These are phyloP conservation scores for Chlorophyllum brunneum DNA, from an alignment of 768 basidiomycete genomes.

Conservation along the genomic window DNA sequence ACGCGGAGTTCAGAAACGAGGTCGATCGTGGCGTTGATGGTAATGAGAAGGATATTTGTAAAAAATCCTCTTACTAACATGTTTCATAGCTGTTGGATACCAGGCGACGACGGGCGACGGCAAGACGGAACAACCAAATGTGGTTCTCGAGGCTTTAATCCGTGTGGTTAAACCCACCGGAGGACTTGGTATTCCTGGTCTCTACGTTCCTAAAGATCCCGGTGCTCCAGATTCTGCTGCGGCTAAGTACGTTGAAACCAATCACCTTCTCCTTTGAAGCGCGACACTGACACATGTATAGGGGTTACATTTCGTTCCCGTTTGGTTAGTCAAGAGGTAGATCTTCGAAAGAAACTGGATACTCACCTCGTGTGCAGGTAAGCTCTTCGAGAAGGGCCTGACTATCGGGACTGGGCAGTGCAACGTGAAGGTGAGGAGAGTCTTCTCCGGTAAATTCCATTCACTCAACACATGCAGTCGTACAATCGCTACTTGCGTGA, in stretches of 20 bases:
- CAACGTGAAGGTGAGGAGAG: constrained; percentile 43
- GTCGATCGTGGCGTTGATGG: constrained; percentile 52
- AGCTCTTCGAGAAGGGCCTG: constrained; percentile 55
- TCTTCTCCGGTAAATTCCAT: background rate
- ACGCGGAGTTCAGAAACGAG: constrained; percentile 28
- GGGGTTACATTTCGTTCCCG: constrained; percentile 50
- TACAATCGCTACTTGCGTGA: constrained; percentile 54
- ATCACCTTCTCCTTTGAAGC: background rate
- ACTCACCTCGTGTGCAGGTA: constrained; percentile 22
- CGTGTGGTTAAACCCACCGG: constrained; percentile 51
- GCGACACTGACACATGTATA: constrained; percentile 10
- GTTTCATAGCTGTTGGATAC: constrained; percentile 44
- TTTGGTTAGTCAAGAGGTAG: constrained; percentile 29
- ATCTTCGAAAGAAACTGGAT: too few species aligned
- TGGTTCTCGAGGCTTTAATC: constrained; percentile 47
- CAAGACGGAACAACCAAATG: constrained; percentile 54
- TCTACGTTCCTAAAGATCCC: constrained; percentile 55
- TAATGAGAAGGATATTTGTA: constrained; percentile 9
- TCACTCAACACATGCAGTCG: constrained; percentile 23
- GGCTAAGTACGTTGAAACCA: constrained; percentile 34
- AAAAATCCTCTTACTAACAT: background rate
- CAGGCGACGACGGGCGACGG: constrained; percentile 50
- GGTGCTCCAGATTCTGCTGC: constrained; percentile 50
- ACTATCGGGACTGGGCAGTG: constrained; percentile 51
- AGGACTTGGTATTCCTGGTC: constrained; percentile 53